These are phyloP conservation scores for Nannochloropsis salina DNA, from an alignment of 108 stramenopile genomes.

Conservation along the genomic window DNA sequence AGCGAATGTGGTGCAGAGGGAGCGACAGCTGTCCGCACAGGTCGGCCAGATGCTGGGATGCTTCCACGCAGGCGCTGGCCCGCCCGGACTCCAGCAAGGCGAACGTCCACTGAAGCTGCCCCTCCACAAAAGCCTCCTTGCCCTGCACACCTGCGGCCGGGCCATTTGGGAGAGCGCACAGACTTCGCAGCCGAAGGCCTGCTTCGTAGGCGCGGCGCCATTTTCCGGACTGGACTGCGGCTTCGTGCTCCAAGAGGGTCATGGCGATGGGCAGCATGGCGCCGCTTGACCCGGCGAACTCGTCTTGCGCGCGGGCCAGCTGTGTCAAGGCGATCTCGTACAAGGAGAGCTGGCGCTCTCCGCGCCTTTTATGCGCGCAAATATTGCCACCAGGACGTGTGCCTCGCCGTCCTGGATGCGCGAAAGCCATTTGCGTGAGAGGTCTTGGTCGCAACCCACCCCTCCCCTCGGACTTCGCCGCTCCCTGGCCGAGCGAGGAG, in stretches of 20 bases:
- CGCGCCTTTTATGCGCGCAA: too few relatives aligned
- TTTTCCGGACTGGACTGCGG: background rate
- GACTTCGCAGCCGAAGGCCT: background rate
- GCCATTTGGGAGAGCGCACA: background rate
- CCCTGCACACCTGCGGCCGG: background rate
- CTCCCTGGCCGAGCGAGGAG: too few relatives aligned
- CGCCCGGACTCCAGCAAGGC: background rate
- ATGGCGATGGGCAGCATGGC: background rate
- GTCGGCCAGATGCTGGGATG: background rate
- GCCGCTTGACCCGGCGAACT: too few relatives aligned
- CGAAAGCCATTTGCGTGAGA: too few relatives aligned
- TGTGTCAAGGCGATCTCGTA: too few relatives aligned
- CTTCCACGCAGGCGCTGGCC: background rate
- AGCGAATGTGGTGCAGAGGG: slow-evolving; percentile 25
- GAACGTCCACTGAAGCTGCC: background rate
- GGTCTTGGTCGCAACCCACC: too few relatives aligned
- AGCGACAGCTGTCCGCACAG: background rate
- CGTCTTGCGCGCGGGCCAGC: too few relatives aligned
- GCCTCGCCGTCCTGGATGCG: too few relatives aligned
- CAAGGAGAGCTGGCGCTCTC: too few relatives aligned
- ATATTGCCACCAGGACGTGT: too few relatives aligned
- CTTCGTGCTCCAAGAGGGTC: background rate
- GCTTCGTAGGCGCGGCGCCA: background rate
- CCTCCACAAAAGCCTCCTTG: background rate
- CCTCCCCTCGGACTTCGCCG: too few relatives aligned